These are phyloP conservation scores for Sclerotinia subarctica DNA, from an alignment of 2,329 filamentous ascomycete species.

Conservation along the genomic window DNA sequence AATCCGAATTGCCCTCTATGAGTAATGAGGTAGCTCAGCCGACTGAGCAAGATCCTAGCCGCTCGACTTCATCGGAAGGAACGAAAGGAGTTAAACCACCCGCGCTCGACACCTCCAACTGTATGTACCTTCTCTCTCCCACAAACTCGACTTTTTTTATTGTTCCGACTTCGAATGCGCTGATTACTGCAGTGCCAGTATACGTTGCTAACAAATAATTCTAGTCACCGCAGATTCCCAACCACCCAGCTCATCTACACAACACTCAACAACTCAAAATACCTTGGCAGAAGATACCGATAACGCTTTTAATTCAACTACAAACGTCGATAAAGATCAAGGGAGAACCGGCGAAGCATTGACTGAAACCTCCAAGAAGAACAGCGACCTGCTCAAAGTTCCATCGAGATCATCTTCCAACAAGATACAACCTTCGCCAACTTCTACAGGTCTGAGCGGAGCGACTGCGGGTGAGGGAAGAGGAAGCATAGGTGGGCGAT, in stretches of 20 bases:
- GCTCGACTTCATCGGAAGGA: slow-evolving; percentile 35
- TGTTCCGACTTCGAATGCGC: slow-evolving; percentile 9
- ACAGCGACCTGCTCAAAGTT: slow-evolving; percentile 53
- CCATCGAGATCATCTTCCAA: slow-evolving; percentile 62
- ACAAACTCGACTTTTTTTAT: not conserved
- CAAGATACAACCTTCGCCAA: slow-evolving; percentile 57
- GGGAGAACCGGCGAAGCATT: slow-evolving; percentile 30
- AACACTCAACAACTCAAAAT: slow-evolving; percentile 35
- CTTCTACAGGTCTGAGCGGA: slow-evolving; percentile 58
- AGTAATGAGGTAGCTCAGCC: slow-evolving; percentile 40
- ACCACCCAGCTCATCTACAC: slow-evolving; percentile 36
- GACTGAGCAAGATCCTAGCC: slow-evolving; percentile 38
- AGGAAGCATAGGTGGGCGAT: slow-evolving; percentile 61
- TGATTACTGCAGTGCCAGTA: not conserved
- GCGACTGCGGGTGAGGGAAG: slow-evolving; percentile 56
- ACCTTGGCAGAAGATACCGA: slow-evolving; percentile 37
- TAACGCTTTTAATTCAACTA: slow-evolving; percentile 29
- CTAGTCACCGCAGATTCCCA: slow-evolving; percentile 34
- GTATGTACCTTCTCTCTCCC: slow-evolving; percentile 28
- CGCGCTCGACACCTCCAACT: slow-evolving; percentile 36
- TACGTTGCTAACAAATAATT: slow-evolving; percentile 28
- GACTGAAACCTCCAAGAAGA: slow-evolving; percentile 41
- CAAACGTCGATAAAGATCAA: slow-evolving; percentile 34
- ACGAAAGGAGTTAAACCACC: slow-evolving; percentile 36
- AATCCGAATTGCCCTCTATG: slow-evolving; percentile 39